Evolutionary conservation across 192 early-diverging fungal species (phyloP), one percentile per base, ranked within the genome.

Genomic region (Jimgerdemannia flammicorona): DNA sequence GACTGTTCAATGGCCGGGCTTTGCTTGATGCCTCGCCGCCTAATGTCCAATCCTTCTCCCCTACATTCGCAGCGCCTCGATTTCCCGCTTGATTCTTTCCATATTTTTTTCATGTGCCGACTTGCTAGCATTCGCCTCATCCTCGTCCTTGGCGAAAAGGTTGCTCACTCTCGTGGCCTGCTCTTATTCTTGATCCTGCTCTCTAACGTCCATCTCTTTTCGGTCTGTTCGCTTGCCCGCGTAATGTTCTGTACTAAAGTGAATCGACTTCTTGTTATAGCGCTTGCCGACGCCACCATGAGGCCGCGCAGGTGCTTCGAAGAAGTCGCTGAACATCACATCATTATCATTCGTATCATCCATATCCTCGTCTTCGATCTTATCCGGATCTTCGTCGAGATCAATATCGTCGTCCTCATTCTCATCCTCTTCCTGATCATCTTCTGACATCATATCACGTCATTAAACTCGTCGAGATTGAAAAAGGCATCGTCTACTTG

Each of bases 401-500:
- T 94, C 90, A 75, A 89, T 86, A 40, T 90, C 90, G 44, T 91
- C 87, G 40, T 91, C 93, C 66, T 91, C 85, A 11, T 90, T 88
- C 2, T 90, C 86, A 14, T 88, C 69, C 8, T 86, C 84, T 41
- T 82, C 81, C 39, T 81, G 75, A 75, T 87, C 86, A 63, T 72
- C 80, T 74, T 89, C 87, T 40, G 87, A 85, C 43, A 83, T 65
- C 75, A 87, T 88, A 39, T 88, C 87, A 41, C 84, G 79, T 95
- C 91, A 18, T 95, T 95, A 87, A 98, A 98, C 74, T 84, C 80
- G 42, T 95, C 93, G 87, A 98, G 88, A 72, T 97, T 93, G 79
- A 99, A 99, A 77, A 98, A 98, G 18, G 96, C 91, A 81, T 99
- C 96, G 77, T 97, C 96, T 0, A 99, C 82, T 67, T 91, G 88